Evolutionary conservation across 2,329 filamentous ascomycete genomes (phyloP).

Genomic region (Tolypocladium album): DNA sequence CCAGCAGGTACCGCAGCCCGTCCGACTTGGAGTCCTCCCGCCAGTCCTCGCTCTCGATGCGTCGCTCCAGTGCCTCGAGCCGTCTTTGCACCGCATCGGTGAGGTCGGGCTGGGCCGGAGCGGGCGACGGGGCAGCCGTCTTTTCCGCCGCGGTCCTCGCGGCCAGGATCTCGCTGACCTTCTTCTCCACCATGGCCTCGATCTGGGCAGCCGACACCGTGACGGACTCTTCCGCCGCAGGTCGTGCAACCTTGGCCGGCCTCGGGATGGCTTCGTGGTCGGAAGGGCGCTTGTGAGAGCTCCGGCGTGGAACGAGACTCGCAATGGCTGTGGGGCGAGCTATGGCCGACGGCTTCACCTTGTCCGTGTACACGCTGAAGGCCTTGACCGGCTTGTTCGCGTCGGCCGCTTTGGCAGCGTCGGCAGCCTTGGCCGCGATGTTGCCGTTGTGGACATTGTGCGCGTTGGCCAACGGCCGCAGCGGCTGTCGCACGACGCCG

Average conservation of each 20-base stretch:
- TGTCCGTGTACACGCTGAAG: conserved; percentile 81
- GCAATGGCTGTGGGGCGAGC: conserved; percentile 20
- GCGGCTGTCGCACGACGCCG: conserved; percentile 55
- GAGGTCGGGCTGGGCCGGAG: conserved; percentile 36
- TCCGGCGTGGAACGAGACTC: conserved; percentile 6
- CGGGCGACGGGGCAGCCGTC: conserved; percentile 20
- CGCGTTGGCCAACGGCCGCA: conserved; percentile 65
- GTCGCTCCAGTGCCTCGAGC: conserved; percentile 73
- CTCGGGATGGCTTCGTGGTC: conserved; percentile 29
- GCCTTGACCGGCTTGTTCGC: conserved; percentile 65
- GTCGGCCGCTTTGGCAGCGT: conserved; percentile 36
- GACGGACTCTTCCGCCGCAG: conserved; percentile 19
- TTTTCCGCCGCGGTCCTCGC: conserved; percentile 47
- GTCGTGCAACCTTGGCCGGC: conserved; percentile 36
- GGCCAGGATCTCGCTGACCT: conserved; percentile 80
- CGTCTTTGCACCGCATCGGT: conserved; percentile 71
- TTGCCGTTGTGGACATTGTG: conserved; percentile 61
- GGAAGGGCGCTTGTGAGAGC: conserved; percentile 28
- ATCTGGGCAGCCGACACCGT: conserved; percentile 64
- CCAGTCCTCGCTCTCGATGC: conserved; percentile 57
- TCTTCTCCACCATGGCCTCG: conserved; percentile 84
- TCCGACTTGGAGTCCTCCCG: conserved; percentile 66
- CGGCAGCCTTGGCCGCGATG: conserved; percentile 29
- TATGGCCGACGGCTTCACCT: conserved; percentile 33
- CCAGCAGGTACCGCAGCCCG: conserved; percentile 75